Conservation (phyloP, 352 stramenopile species). For the Phytophthora fragariaefolia region DNA sequence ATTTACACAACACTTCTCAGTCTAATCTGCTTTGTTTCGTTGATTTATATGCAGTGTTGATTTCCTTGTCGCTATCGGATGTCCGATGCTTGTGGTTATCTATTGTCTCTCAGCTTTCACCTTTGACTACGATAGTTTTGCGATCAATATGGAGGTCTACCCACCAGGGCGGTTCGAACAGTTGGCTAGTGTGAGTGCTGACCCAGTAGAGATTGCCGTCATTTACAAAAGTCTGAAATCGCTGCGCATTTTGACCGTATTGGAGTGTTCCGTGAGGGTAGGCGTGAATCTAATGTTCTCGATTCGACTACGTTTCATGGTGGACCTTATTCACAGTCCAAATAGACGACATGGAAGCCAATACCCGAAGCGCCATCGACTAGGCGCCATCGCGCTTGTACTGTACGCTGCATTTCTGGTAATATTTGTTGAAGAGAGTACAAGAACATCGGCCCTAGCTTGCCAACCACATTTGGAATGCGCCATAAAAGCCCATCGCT, state of each 20-base stretch:
- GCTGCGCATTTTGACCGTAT: conserved; percentile 34
- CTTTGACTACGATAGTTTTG: conserved; percentile 36
- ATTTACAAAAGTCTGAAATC: conserved; percentile 42
- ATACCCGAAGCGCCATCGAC: conserved; percentile 24
- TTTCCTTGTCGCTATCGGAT: conserved; percentile 39
- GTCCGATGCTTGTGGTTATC: conserved; percentile 39
- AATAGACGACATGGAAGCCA: background rate
- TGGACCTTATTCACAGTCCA: background rate
- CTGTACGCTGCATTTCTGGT: conserved; percentile 11
- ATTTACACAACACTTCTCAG: background rate
- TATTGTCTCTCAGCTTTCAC: conserved; percentile 44
- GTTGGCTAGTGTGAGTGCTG: conserved; percentile 27
- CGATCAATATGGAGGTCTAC: conserved; percentile 38
- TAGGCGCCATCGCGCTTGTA: conserved; percentile 14
- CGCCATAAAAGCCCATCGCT: conserved; percentile 31
- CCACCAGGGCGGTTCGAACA: conserved; percentile 33
- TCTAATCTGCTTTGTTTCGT: background rate
- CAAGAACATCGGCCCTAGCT: conserved; percentile 15
- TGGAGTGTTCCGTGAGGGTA: conserved; percentile 40
- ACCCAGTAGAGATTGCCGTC: conserved; percentile 28
- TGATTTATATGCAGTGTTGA: conserved; percentile 38
- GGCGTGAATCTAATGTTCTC: conserved; percentile 34
- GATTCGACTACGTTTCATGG: conserved; percentile 16
- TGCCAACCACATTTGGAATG: conserved; percentile 39
- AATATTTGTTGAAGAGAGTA: conserved; percentile 27